phyloP scores from a whole-genome alignment of 2,329 filamentous ascomycete species.

The Diplodia intermedia region DNA sequence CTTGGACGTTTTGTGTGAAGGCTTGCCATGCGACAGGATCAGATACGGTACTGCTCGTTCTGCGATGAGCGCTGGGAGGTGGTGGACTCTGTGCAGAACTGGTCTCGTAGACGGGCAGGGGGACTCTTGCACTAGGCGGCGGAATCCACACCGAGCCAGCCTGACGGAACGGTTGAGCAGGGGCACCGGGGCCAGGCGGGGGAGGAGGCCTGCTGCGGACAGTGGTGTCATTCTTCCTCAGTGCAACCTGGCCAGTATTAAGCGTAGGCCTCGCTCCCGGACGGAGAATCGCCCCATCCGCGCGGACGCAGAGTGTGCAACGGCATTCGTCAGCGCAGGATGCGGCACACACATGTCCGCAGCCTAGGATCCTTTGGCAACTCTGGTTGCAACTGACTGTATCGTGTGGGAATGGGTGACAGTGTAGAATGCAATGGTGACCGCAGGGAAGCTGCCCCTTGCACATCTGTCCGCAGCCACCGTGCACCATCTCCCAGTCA shows the following conservation, averaged over 20 bases:
- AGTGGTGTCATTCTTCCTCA: background rate
- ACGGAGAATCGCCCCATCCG: background rate
- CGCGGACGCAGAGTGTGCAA: slow-evolving; percentile 18
- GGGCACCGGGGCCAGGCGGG: no score
- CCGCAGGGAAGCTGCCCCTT: slow-evolving; percentile 41
- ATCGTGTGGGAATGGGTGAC: slow-evolving; percentile 40
- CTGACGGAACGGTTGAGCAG: background rate
- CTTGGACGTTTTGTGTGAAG: background rate
- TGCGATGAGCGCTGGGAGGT: background rate
- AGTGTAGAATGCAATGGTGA: slow-evolving; percentile 44
- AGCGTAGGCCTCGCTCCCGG: slow-evolving; percentile 5
- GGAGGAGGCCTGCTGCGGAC: background rate
- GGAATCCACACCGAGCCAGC: background rate
- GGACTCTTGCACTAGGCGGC: no score
- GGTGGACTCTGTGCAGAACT: background rate
- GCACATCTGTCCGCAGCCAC: slow-evolving; percentile 26
- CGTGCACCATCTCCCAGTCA: slow-evolving; percentile 26
- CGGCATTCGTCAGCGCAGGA: slow-evolving; percentile 22
- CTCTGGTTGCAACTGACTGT: slow-evolving; percentile 11
- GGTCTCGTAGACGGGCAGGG: background rate
- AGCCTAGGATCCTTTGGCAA: slow-evolving; percentile 4
- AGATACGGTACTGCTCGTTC: background rate
- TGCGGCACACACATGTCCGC: slow-evolving; percentile 16
- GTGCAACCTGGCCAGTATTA: background rate
- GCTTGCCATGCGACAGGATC: background rate